These are phyloP conservation scores for Tolypocladium guangdongense DNA, from an alignment of 2,329 filamentous ascomycete genomes.

Conservation along the genomic window DNA sequence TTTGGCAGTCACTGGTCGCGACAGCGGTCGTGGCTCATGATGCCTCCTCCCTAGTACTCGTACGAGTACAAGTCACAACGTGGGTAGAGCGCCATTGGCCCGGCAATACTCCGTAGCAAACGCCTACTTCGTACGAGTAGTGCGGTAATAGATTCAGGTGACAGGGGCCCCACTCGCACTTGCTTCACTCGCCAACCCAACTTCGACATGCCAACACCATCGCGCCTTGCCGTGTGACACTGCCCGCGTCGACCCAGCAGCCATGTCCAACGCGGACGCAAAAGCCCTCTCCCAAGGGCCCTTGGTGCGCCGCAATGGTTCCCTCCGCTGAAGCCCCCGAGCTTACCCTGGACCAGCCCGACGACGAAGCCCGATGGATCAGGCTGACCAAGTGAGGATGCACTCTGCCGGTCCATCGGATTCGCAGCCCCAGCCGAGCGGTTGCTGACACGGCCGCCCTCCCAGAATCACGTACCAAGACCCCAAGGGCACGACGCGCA, in stretches of 20 bases:
- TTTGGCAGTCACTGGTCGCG: no score
- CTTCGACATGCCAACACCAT: neutral
- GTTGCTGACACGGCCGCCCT: neutral
- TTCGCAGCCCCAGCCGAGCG: neutral
- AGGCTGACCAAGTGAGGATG: constrained; percentile 42
- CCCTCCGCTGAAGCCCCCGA: neutral
- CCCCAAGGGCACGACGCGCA: constrained; percentile 43
- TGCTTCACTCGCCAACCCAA: neutral
- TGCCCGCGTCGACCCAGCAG: neutral
- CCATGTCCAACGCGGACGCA: constrained; percentile 30
- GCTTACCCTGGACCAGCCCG: constrained; percentile 21
- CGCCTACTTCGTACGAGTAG: no score
- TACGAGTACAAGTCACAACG: no score
- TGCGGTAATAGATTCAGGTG: no score
- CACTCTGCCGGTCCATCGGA: no score
- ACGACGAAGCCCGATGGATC: constrained; percentile 47
- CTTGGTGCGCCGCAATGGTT: constrained; percentile 23
- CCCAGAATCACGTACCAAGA: constrained; percentile 53
- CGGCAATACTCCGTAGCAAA: no score
- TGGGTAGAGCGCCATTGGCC: no score
- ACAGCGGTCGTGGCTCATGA: no score
- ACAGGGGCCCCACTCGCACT: no score
- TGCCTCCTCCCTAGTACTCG: no score
- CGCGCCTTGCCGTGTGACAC: constrained; percentile 16
- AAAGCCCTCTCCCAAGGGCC: constrained; percentile 33